Percentiles rank a stretch among this genome's conserved stretches.
phyloP scores from a whole-genome alignment of 257 asterid species.

The Marsdenia floribunda region DNA sequence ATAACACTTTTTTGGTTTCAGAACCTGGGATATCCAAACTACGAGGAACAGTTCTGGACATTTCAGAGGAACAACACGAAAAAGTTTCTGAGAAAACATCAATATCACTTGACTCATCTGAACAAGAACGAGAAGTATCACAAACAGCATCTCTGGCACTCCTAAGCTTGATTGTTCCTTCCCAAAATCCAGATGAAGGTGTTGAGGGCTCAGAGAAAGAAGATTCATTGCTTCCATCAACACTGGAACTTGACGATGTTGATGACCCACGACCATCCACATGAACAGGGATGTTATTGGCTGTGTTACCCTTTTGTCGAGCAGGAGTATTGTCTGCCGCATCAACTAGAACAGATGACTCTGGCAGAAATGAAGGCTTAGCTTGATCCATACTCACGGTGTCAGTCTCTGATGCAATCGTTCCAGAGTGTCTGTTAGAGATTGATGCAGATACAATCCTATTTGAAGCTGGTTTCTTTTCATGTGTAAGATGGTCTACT shows the following conservation, averaged over 20 bases:
- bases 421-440: slow-evolving; percentile 29
- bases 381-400: slow-evolving; percentile 16
- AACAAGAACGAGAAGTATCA: slow-evolving; percentile 22
- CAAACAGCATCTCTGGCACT: slow-evolving; percentile 35
- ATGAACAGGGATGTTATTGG: slow-evolving; percentile 19
- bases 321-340: slow-evolving; percentile 15
- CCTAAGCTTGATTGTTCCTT: slow-evolving; percentile 37
- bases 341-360: slow-evolving; percentile 24
- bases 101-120: slow-evolving; percentile 21
- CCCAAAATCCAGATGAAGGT: slow-evolving; percentile 66
- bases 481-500: slow-evolving; percentile 17
- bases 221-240: slow-evolving; percentile 33
- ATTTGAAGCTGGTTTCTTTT: slow-evolving; percentile 21
- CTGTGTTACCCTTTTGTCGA: slow-evolving; percentile 15
- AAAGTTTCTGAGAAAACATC: slow-evolving; percentile 24
- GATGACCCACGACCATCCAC: slow-evolving; percentile 29
- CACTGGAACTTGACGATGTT: slow-evolving; percentile 31
- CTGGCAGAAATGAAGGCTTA: slow-evolving; percentile 23
- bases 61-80: slow-evolving; percentile 20
- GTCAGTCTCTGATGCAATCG: slow-evolving; percentile 18
- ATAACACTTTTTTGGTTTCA: slow-evolving; percentile 18
- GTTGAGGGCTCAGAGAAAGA: slow-evolving; percentile 48
- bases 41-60: slow-evolving; percentile 17
- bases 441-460: slow-evolving; percentile 16
- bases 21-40: slow-evolving; percentile 19